A percentile compares a stretch with the other conserved stretches of the same genome.
phyloP scores from a whole-genome alignment of 2,329 filamentous ascomycete species.

The Leptographium procerum region DNA sequence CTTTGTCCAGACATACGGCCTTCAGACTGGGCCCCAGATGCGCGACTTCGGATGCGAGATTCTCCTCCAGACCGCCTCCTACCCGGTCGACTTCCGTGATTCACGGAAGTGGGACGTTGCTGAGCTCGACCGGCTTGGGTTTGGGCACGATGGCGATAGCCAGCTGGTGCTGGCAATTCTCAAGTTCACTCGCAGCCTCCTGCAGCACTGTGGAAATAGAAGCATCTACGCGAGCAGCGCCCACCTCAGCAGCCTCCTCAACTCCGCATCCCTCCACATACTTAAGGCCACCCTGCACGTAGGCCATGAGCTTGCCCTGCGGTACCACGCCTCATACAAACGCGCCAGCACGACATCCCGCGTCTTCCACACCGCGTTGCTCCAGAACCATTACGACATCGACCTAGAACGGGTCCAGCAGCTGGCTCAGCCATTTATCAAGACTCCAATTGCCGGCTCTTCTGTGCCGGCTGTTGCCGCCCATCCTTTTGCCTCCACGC shows the following conservation, averaged over 20 bases:
- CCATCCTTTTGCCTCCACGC: constrained; percentile 1
- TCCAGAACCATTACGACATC: constrained; percentile 77
- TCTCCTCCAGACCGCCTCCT: constrained; percentile 45
- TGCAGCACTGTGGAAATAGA: constrained; percentile 93
- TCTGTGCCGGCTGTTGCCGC: constrained; percentile 9
- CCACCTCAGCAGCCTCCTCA: constrained; percentile 77
- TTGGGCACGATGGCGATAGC: constrained; percentile 64
- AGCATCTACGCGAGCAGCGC: constrained; percentile 92
- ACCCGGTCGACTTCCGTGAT: constrained; percentile 36
- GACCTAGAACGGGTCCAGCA: constrained; percentile 73
- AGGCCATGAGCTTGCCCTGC: constrained; percentile 75
- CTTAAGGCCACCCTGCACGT: constrained; percentile 70
- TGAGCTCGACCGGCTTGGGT: constrained; percentile 48
- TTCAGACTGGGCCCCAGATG: constrained; percentile 70
- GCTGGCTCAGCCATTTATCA: constrained; percentile 71
- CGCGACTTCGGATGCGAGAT: constrained; percentile 60
- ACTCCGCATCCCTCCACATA: constrained; percentile 72
- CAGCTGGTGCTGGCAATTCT: constrained; percentile 70
- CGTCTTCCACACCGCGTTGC: constrained; percentile 58
- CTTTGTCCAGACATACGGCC: constrained; percentile 68
- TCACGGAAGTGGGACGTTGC: constrained; percentile 34
- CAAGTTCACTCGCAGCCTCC: constrained; percentile 72
- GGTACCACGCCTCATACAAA: constrained; percentile 83
- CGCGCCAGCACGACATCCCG: constrained; percentile 54
- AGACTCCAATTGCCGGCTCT: constrained; percentile 47